Base-by-base conservation (phyloP, 805 yeast genomes). In the Ogataea minuta region DNA sequence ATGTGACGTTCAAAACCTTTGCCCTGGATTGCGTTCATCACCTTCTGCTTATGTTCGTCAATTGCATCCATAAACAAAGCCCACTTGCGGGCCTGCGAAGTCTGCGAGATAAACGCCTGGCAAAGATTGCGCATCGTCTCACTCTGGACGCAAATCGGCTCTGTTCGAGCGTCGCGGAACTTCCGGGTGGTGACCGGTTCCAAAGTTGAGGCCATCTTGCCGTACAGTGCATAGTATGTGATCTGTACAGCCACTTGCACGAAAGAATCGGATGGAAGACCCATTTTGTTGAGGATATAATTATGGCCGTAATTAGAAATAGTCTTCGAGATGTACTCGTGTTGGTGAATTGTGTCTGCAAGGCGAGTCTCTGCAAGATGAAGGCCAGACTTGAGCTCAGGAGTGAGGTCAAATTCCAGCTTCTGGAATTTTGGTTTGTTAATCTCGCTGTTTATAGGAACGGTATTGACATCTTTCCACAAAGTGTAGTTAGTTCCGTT, bases 1-100 rank as follows among this genome's bases (percentile, higher is more conserved):
- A 81, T 66, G 61, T 84, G 91, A 46, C 87, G 72, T 55, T 82
- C 90, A 55, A 80, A 84, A 2, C 91, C 89, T 34, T 64, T 55
- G 1, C 91, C 91, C 16, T 61, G 57, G 63, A 79, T 70, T 0
- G 87, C 81, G 23, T 59, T 64, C 12, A 56, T 68, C 37, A 80
- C 70, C 43, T 68, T 70, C 7, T 56, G 51, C 2, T 71, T 64
- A 54, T 84, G 90, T 19, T 56, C 64, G 12, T 63, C 57, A 42
- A 87, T 75, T 24, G 82, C 71, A 20, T 69, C 64, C 20, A 67
- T 59, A 45, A 83, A 75, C 50, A 63, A 29, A 24, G 58, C 39
- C 81, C 81, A 74, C 53, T 80, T 72, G 35, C 66, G 64, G 36
- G 48, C 34, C 10, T 64, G 57, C 4, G 73, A 54, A 1, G 77